These are phyloP conservation scores for Candida sanyaensis DNA, from an alignment of 1,139 yeast species.

Conservation along the genomic window DNA sequence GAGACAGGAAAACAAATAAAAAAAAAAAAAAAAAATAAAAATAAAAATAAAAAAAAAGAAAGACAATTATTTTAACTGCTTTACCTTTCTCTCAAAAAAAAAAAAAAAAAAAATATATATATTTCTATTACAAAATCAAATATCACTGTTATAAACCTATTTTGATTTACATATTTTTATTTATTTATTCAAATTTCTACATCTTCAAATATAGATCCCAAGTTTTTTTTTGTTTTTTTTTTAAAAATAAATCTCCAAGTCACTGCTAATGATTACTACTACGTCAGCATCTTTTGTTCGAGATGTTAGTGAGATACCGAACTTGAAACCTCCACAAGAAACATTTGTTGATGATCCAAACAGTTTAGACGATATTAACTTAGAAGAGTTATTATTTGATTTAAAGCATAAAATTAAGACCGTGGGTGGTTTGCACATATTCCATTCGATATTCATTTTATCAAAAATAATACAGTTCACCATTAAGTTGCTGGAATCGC, in stretches of 20 bases:
- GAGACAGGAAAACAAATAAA: background rate
- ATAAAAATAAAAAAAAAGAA: background rate
- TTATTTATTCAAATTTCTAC: background rate
- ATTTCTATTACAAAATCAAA: background rate
- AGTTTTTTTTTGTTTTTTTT: background rate
- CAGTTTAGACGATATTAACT: conserved; percentile 33
- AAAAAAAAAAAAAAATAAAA: background rate
- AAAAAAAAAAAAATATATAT: background rate
- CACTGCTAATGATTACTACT: conserved; percentile 1
- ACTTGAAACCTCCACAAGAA: conserved; percentile 37
- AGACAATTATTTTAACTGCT: background rate
- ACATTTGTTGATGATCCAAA: conserved; percentile 48
- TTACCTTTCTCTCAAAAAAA: background rate
- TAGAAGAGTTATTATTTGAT: conserved; percentile 40
- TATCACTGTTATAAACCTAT: background rate
- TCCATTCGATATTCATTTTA: conserved; percentile 39
- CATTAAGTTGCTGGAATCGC: conserved; percentile 30
- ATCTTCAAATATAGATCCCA: background rate
- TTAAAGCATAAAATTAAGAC: conserved; percentile 30
- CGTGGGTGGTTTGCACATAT: conserved; percentile 36
- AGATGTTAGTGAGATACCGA: conserved; percentile 33
- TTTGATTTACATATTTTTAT: background rate
- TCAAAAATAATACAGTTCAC: conserved; percentile 33
- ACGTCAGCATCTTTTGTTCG: conserved; percentile 9
- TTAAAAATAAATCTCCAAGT: background rate